A percentile compares a stretch with the other conserved stretches of the same genome.
Evolutionary conservation across 345 rosid species (phyloP).

Genomic region (Punica granatum): DNA sequence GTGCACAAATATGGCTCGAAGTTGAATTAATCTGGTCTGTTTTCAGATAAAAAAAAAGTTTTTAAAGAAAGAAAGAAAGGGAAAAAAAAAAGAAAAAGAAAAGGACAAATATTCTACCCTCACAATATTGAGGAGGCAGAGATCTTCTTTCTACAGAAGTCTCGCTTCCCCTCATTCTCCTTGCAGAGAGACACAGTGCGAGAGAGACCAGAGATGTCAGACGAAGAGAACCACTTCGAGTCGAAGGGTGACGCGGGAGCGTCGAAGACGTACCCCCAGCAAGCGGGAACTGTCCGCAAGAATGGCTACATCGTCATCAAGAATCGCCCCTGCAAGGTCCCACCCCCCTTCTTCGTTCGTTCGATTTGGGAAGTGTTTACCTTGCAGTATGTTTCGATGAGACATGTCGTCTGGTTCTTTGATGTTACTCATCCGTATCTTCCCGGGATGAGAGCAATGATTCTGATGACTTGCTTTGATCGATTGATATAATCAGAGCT

Average conservation of each 20-base stretch:
- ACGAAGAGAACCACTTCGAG: constrained; percentile 58
- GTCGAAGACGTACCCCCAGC: constrained; percentile 57
- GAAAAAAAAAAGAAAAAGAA: not conserved
- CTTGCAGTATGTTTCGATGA: too few species aligned
- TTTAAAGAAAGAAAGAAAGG: not conserved
- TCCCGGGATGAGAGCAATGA: not conserved
- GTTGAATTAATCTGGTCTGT: too few species aligned
- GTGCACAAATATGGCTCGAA: too few species aligned
- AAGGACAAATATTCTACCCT: not conserved
- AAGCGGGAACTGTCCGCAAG: constrained; percentile 59
- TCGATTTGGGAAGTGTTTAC: not conserved
- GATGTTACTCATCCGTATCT: too few species aligned
- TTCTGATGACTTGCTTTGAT: not conserved
- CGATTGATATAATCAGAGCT: not conserved
- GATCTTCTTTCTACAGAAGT: not conserved
- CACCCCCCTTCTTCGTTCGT: not conserved
- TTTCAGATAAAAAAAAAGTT: too few species aligned
- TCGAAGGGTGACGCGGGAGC: constrained; percentile 64
- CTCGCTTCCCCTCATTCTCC: not conserved
- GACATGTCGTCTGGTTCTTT: too few species aligned
- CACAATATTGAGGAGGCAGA: too few species aligned
- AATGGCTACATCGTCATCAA: constrained; percentile 55
- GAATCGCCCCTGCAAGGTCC: constrained; percentile 58
- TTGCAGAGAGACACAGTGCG: not conserved
- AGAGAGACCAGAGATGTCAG: constrained; percentile 34